Evolutionary conservation across 2,329 filamentous ascomycete genomes (phyloP), one percentile per base, ranked within the genome.

Genomic region (Pseudogymnoascus sp.): DNA sequence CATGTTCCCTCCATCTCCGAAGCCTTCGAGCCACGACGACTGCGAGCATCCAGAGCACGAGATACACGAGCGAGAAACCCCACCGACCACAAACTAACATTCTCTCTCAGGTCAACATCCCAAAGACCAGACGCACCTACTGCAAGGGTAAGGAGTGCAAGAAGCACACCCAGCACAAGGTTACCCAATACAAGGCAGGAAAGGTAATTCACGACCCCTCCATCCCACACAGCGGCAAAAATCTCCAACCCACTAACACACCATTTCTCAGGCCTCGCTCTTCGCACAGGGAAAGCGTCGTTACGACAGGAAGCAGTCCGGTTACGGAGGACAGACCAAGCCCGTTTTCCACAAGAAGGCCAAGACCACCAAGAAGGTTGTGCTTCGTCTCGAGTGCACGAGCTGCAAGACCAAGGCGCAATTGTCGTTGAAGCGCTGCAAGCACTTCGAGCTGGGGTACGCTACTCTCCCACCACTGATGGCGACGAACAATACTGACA

Each of bases 271-370:
- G 87, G 91, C 91, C 76, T 96, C 91, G 75, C 84, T 93, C 70
- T 95, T 91, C 84, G 91, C 91, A 70, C 93, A 99, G 87, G 93
- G 93, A 86, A 99, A 97, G 90, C 90, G 93, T 81, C 92, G 93
- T 88, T 97, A 97, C 84, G 91, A 96, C 83, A 87, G 91, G 77
- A 97, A 97, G 86, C 93, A 97, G 84, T 91, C 88, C 78, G 93
- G 93, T 90, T 97, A 97, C 78, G 94, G 94, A 90, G 94, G 94
- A 92, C 94, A 99, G 85, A 99, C 94, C 75, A 99, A 99, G 85
- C 94, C 95, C 73, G 92, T 99, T 76, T 99, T 97, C 90, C 94
- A 97, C 90, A 99, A 97, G 89, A 97, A 97, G 85, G 94, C 94
- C 71, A 99, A 99, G 90, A 99, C 94, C 72, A 99, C 94, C 77